Evolutionary conservation across 1,139 yeast species (phyloP).

Genomic region (Hyphopichia buzzinii): DNA sequence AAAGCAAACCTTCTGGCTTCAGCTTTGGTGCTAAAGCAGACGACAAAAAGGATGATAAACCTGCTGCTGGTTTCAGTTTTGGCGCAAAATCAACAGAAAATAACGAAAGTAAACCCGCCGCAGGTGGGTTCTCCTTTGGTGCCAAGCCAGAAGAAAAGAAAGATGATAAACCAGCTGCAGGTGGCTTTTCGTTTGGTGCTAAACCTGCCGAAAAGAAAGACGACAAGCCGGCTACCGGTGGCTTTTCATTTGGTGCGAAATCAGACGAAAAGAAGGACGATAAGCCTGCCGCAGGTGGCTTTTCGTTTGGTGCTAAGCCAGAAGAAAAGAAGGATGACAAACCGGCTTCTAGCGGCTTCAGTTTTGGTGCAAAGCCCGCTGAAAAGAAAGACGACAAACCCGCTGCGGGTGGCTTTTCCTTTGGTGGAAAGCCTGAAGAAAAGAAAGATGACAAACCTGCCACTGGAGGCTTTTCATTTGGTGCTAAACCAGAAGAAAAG

Average conservation of each 20-base stretch:
- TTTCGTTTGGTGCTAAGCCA: slow-evolving; percentile 14
- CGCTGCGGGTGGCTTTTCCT: slow-evolving; percentile 14
- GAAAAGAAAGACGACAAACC: slow-evolving; percentile 14
- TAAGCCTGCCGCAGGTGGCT: slow-evolving; percentile 8
- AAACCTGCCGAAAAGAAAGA: slow-evolving; percentile 19
- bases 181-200: slow-evolving; percentile 19
- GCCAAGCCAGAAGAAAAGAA: slow-evolving; percentile 8
- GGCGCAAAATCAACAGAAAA: slow-evolving; percentile 17
- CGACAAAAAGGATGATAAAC: slow-evolving; percentile 8
- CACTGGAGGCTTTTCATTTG: slow-evolving; percentile 22
- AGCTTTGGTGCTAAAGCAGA: slow-evolving; percentile 5
- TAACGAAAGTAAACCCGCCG: slow-evolving; percentile 11
- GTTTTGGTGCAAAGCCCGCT: slow-evolving; percentile 23
- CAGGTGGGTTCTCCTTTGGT: slow-evolving; percentile 11
- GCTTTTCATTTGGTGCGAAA: slow-evolving; percentile 19
- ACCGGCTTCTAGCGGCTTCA: slow-evolving; percentile 12
- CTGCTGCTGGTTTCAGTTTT: slow-evolving; percentile 12
- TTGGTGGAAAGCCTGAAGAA: slow-evolving; percentile 23
- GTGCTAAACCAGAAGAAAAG: slow-evolving; percentile 17
- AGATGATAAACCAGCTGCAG: slow-evolving; percentile 12
- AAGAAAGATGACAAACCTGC: slow-evolving; percentile 14
- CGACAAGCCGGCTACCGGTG: slow-evolving; percentile 11
- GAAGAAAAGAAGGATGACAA: slow-evolving; percentile 15
- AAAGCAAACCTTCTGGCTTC: slow-evolving; percentile 12
- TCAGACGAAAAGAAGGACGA: slow-evolving; percentile 14